Base-by-base conservation (phyloP, 1,284 basidiomycete genomes). In the Melampsora americana region DNA sequence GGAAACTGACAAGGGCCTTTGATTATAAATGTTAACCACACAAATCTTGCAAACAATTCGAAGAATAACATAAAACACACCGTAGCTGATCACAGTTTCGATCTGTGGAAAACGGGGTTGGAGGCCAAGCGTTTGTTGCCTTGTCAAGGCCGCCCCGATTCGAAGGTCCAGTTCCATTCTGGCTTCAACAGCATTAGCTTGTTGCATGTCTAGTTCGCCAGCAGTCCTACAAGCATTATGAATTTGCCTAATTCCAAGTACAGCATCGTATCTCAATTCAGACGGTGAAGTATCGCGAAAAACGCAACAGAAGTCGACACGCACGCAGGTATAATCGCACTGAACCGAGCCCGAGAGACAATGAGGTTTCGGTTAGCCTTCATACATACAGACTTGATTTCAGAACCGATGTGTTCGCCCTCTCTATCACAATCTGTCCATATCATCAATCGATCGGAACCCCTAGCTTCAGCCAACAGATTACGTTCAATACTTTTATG, bases 401-500 rank as follows among this genome's bases (percentile, higher is more conserved):
- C 95, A 77, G 88, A 87, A 3, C 95, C 95, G 78, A 99, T 99
- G 82, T 96, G 92, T 84, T 99, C 95, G 50, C 95, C 95, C 84
- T 99, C 95, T 79, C 96, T 87, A 86, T 99, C 95, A 83, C 95
- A 99, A 86, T 99, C 95, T 46, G 95, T 99, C 95, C 95, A 99
- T 78, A 99, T 98, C 91, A 99, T 95, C 66, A 99, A 84, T 78
- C 89, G 88, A 78, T 95, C 88, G 0, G 91, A 89, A 5, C 85
- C 84, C 59, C 90, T 86, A 0, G 93, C 92, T 83, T 95, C 93
- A 2, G 82, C 83, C 77, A 85, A 84, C 23, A 99, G 86, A 81
- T 99, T 99, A 23, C 84, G 83, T 78, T 92, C 93, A 69, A 98
- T 91, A 0, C 85, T 82, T 79, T 90, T 89, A 78, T 88, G 87